phyloP scores from a whole-genome alignment of 2,329 filamentous ascomycete species.

The Aspergillus quadricinctus region DNA sequence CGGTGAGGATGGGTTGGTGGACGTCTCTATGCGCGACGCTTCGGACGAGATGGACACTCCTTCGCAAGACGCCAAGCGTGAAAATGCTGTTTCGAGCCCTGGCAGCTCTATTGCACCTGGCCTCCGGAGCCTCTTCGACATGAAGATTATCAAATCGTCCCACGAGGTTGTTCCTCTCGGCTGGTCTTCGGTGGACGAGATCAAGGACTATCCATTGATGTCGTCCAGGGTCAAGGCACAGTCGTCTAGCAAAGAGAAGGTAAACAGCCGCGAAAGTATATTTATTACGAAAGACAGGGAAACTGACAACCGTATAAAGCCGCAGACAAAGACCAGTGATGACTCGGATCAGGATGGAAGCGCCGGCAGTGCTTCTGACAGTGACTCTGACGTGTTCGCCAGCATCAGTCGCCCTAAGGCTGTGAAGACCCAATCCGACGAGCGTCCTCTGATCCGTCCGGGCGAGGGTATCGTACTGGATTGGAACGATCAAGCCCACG shows the following conservation, averaged over 20 bases:
- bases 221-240: conserved; percentile 42
- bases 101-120: conserved; percentile 56
- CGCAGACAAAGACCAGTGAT: conserved; percentile 7
- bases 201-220: conserved; percentile 54
- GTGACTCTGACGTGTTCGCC: conserved; percentile 26
- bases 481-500: conserved; percentile 69
- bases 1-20: conserved; percentile 85
- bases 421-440: conserved; percentile 31
- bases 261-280: background rate
- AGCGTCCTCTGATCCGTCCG: conserved; percentile 67
- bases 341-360: conserved; percentile 17
- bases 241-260: conserved; percentile 13
- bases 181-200: conserved; percentile 60
- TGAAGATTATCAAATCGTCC: conserved; percentile 58
- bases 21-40: conserved; percentile 76
- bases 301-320: conserved; percentile 7
- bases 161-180: conserved; percentile 64
- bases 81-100: conserved; percentile 46
- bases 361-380: conserved; percentile 26
- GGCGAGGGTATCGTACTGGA: conserved; percentile 85
- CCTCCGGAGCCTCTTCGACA: conserved; percentile 69
- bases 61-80: conserved; percentile 12
- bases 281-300: conserved; percentile 3
- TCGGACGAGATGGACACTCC: conserved; percentile 27
- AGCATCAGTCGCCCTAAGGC: conserved; percentile 9